Evolutionary conservation across 2,329 filamentous ascomycete genomes (phyloP), one percentile per base, ranked within the genome.

Genomic region (Elsinoe australis): DNA sequence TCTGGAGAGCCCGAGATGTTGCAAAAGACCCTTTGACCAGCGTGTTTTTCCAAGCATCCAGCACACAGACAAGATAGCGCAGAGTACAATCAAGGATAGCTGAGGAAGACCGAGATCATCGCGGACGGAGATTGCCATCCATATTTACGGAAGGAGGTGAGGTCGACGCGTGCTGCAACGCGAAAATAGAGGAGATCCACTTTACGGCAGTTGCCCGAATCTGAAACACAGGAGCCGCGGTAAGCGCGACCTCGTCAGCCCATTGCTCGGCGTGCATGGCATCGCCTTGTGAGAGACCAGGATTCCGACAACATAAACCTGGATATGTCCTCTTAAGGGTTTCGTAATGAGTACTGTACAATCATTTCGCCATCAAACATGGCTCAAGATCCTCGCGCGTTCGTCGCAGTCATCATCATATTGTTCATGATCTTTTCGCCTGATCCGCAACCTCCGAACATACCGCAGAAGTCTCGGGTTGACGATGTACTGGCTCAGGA

Each of bases 341-440:
- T n/a, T n/a, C n/a, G n/a, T n/a, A 21, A 44, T 44, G 39, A 17
- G 21, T 28, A n/a, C 17, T 32, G 14, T 8, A 3, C n/a, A 5
- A 1, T 2, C 6, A 4, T 8, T 7, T 9, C 29, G 3, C 18
- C 17, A 24, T 24, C 28, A 18, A 24, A 7, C 39, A 44, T 44
- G 39, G 39, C 39, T 44, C 29, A 24, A 17, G 39, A 44, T 32
- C 39, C 39, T 21, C 39, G 39, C 14, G 39, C 39, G 21, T 32
- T 44, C 15, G 39, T 77, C 53, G 63, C 75, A 47, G 61, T 77
- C 51, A 54, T 77, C 55, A 59, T 78, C 56, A 61, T 75, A 28
- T 65, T 74, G 52, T 76, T 76, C 63, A 67, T 77, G 49, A 68
- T 76, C 52, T 64, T 76, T 50, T 71, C 70, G 42, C 73, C 71